Percentiles rank a stretch among this genome's conserved stretches.
phyloP scores from a whole-genome alignment of 169 alveolate species.

The Pseudocohnilembus persalinus region DNA sequence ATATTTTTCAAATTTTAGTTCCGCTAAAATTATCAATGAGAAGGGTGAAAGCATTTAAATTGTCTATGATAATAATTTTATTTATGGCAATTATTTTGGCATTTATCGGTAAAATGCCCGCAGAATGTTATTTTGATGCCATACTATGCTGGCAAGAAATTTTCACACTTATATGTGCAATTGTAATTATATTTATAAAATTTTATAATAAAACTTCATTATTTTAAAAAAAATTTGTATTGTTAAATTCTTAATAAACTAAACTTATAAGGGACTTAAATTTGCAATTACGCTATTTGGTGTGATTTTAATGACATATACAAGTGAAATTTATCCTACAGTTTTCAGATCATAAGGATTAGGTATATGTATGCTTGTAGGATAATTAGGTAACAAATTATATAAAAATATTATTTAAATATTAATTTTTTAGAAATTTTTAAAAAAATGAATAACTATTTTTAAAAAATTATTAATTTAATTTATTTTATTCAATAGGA shows the following conservation, averaged over 20 bases:
- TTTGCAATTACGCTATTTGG: slow-evolving; percentile 25
- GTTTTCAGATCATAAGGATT: slow-evolving; percentile 41
- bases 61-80: not conserved
- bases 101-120: not conserved
- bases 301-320: slow-evolving; percentile 41
- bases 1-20: slow-evolving; percentile 6
- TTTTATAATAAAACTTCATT: not conserved
- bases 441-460: not conserved
- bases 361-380: slow-evolving; percentile 46
- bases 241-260: not conserved
- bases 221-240: not conserved
- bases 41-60: not conserved
- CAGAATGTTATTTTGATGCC: not conserved
- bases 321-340: slow-evolving; percentile 39
- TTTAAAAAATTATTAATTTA: too few species aligned
- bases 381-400: slow-evolving; percentile 27
- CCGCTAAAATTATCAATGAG: not conserved
- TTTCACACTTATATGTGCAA: not conserved
- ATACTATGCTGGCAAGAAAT: not conserved
- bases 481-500: too few species aligned
- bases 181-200: slow-evolving; percentile 1
- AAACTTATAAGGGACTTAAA: not conserved
- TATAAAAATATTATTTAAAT: too few species aligned
- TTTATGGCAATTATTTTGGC: not conserved
- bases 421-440: not conserved